Evolutionary conservation across 305 asterid species (phyloP), one percentile per base, ranked within the genome.

Genomic region (Solanum hybrid): DNA sequence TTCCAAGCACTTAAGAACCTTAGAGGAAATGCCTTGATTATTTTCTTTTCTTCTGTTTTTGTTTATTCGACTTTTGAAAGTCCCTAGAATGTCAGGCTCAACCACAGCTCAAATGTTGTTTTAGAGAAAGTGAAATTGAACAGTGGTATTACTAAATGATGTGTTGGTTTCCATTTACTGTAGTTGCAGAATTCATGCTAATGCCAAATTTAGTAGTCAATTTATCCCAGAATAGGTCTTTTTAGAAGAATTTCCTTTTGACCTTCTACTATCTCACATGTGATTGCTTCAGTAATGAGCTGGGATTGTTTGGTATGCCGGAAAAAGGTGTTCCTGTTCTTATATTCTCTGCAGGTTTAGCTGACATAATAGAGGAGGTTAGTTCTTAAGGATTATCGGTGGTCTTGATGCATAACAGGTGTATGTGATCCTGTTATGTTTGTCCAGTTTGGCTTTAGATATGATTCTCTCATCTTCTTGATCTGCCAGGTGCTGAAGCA

Each of bases 281-380:
- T 57, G 14, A 46, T 42, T 46, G 16, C 34, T 87, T 42, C 40
- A 28, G 67, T 36, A 18, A 87, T 85, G 31, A 89, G 35, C 26
- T 7, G 86, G 67, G 22, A 37, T 31, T 81, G 86, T 39, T 81
- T 81, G 46, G 82, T 89, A 82, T 92, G 95, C 95, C 96, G 99
- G 96, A 92, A 90, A 93, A 87, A 93, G 93, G 92, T 91, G 95
- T 95, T 86, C 99, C 98, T 7, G 91, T 97, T 90, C 99, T 97
- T 92, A 95, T 97, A 90, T 96, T 97, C 95, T 96, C 99, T 87
- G 98, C 99, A 89, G 99, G 99, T 76, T 96, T 97, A 64, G 99
- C 98, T 9, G 98, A 97, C 92, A 96, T 96, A 91, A 97, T 97
- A 92, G 98, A 97, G 95, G 99, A 97, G 98, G 98, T 95, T 84